phyloP scores from a whole-genome alignment of 306 rosid species.

The Gastrolobium villosum region DNA sequence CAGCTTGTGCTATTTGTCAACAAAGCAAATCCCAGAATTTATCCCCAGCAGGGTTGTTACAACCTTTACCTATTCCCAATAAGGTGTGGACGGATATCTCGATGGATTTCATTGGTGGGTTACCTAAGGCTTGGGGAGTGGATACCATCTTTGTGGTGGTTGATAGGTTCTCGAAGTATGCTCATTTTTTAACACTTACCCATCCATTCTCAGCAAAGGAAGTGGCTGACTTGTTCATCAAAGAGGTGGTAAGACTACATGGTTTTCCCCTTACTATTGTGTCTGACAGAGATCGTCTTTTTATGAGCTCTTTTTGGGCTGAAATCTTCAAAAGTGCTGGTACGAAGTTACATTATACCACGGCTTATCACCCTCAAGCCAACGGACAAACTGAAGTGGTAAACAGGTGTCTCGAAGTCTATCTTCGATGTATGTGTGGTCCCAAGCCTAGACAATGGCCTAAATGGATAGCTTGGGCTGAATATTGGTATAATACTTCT shows the following conservation, averaged over 20 bases:
- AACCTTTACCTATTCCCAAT: not conserved
- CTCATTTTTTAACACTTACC: not conserved
- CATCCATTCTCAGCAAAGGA: not conserved
- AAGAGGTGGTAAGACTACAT: too few species aligned
- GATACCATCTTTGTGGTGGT: not conserved
- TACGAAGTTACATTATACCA: not conserved
- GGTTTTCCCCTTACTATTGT: too few species aligned
- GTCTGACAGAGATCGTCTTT: not conserved
- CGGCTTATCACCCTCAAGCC: not conserved
- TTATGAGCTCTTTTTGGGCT: not conserved
- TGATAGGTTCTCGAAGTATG: not conserved
- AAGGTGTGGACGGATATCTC: not conserved
- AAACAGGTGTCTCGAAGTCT: not conserved
- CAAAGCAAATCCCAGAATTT: too few species aligned
- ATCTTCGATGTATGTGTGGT: not conserved
- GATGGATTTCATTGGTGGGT: not conserved
- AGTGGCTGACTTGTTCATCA: not conserved
- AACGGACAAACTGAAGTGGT: not conserved
- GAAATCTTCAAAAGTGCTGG: not conserved
- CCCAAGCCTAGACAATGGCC: too few species aligned
- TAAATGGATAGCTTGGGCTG: too few species aligned
- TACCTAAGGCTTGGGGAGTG: not conserved
- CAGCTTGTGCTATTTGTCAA: too few species aligned
- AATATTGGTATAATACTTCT: too few species aligned
- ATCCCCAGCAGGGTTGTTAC: not conserved